Percentiles rank a stretch among this genome's conserved stretches.
Evolutionary conservation across 345 rosid species (phyloP).

Genomic region (Dipteronia sinensis): DNA sequence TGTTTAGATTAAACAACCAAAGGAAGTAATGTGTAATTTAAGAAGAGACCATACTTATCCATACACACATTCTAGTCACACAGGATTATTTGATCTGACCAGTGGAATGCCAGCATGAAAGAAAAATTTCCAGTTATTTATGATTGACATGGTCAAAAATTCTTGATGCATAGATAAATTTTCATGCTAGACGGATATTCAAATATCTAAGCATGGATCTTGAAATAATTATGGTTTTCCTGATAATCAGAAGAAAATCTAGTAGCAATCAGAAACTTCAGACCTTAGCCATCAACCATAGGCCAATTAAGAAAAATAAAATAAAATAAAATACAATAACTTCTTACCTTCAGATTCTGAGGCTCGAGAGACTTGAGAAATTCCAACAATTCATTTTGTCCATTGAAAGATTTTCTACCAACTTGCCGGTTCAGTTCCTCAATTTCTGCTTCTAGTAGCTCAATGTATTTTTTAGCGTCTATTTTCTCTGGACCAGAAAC

Average conservation of each 20-base stretch:
- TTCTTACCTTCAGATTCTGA: constrained; percentile 84
- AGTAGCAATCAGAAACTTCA: constrained; percentile 6
- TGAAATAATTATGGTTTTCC: not conserved
- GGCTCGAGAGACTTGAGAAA: constrained; percentile 91
- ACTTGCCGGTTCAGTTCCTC: constrained; percentile 85
- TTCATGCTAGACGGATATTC: not conserved
- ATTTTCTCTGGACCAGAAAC: constrained; percentile 88
- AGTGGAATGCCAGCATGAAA: not conserved
- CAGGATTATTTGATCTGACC: not conserved
- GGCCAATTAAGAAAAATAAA: not conserved
- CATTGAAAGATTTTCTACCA: constrained; percentile 61
- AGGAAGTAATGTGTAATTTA: constrained; percentile 6
- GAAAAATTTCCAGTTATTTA: not conserved
- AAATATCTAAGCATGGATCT: not conserved
- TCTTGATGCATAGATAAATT: not conserved
- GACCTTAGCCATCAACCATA: not conserved
- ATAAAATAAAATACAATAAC: constrained; percentile 5
- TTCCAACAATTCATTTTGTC: constrained; percentile 84
- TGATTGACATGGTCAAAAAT: not conserved
- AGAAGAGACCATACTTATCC: constrained; percentile 4
- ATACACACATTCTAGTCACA: not conserved
- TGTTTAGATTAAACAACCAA: not conserved
- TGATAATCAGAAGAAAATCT: not conserved
- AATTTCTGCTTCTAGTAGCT: constrained; percentile 92
- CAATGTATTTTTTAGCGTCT: constrained; percentile 87